Percentiles rank a stretch among this genome's conserved stretches.
phyloP scores from a whole-genome alignment of 1,139 yeast species.

The Sugiyamaella xylanicola region DNA sequence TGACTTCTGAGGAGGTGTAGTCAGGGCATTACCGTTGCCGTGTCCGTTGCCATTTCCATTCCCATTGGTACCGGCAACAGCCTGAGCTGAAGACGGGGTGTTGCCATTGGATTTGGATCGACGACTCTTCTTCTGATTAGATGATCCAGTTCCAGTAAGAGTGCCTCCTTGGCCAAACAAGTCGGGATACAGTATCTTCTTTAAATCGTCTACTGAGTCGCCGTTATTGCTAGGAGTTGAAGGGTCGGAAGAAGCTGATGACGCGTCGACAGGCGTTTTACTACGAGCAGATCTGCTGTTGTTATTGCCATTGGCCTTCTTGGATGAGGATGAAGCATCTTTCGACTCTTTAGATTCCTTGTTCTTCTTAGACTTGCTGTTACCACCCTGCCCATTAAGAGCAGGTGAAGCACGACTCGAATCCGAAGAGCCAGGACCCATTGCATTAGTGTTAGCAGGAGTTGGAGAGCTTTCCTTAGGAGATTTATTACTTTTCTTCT shows the following conservation, averaged over 20 bases:
- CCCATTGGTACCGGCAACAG: no score
- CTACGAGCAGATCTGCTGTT: constrained; percentile 1
- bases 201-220: constrained; percentile 27
- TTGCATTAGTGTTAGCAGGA: background rate
- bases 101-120: constrained; percentile 17
- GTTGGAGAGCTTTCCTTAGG: background rate
- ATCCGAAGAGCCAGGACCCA: constrained; percentile 7
- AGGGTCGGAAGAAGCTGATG: constrained; percentile 10
- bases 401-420: background rate
- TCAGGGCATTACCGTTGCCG: constrained; percentile 11
- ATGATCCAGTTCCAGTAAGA: background rate
- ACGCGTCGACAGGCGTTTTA: constrained; percentile 2
- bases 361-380: background rate
- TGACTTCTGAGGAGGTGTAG: constrained; percentile 3
- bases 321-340: background rate
- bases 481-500: constrained; percentile 1
- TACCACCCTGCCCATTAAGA: background rate
- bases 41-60: no score
- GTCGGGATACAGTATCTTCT: constrained; percentile 35
- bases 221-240: constrained; percentile 11
- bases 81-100: background rate
- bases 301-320: background rate
- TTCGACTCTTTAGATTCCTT: constrained; percentile 1
- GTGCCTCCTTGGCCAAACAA: constrained; percentile 25
- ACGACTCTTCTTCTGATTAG: constrained; percentile 13